Evolutionary conservation across 1,284 basidiomycete genomes (phyloP).

Genomic region (Ceratobasidium sp.): DNA sequence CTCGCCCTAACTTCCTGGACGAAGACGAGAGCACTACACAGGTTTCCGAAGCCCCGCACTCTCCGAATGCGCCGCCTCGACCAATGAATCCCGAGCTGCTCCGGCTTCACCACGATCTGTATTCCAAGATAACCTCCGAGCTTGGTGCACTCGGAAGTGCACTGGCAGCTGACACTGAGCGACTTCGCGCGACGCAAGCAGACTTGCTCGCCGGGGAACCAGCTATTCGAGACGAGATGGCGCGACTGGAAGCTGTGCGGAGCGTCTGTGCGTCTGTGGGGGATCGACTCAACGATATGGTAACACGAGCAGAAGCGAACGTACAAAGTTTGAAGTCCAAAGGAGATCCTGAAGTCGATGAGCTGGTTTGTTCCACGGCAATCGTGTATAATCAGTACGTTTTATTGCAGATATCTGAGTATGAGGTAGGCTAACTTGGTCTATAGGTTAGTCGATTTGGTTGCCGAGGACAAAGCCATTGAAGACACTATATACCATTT

Average conservation of each 20-base stretch:
- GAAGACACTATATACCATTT: conserved; percentile 98
- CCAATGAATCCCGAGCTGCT: conserved; percentile 90
- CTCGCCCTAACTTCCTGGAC: conserved; percentile 50
- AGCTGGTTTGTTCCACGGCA: conserved; percentile 91
- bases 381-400: conserved; percentile 96
- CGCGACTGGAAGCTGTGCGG: conserved; percentile 90
- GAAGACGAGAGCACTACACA: conserved; percentile 47
- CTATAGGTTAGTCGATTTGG: conserved; percentile 84
- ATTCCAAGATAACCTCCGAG: conserved; percentile 75
- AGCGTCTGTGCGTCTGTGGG: conserved; percentile 87
- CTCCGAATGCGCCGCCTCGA: conserved; percentile 67
- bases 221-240: conserved; percentile 95
- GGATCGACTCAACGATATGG: conserved; percentile 65
- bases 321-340: conserved; percentile 72
- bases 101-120: conserved; percentile 80
- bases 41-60: conserved; percentile 34
- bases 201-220: conserved; percentile 90
- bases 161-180: conserved; percentile 72
- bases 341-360: conserved; percentile 86
- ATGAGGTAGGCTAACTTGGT: background rate
- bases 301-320: conserved; percentile 69
- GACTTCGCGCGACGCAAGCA: conserved; percentile 76
- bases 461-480: conserved; percentile 98
- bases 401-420: background rate
- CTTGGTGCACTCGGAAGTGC: conserved; percentile 70